Evolutionary conservation across 257 asterid genomes (phyloP).

Genomic region (Dorcoceras hygrometricum): DNA sequence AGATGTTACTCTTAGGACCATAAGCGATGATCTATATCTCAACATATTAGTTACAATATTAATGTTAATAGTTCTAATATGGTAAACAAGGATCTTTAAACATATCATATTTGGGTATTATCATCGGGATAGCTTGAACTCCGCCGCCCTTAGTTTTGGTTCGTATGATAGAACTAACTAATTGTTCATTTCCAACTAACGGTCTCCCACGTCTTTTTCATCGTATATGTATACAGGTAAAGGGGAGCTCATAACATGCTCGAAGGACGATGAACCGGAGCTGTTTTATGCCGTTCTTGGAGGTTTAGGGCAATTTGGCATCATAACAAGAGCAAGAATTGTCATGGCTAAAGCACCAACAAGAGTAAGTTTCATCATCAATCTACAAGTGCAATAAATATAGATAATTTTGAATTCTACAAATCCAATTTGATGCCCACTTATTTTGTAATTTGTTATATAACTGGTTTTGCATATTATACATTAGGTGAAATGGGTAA

Average conservation of each 20-base stretch:
- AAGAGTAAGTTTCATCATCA: slow-evolving; percentile 34
- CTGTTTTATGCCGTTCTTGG: slow-evolving; percentile 65
- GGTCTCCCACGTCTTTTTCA: not conserved
- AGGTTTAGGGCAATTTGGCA: slow-evolving; percentile 78
- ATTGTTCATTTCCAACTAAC: not conserved
- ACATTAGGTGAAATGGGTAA: slow-evolving; percentile 37
- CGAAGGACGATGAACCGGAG: slow-evolving; percentile 39
- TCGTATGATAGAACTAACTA: too few species aligned
- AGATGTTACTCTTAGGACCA: too few species aligned
- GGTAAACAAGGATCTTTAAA: too few species aligned
- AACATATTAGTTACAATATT: too few species aligned
- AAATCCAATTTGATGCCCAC: too few species aligned
- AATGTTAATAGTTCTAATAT: too few species aligned
- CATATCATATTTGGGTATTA: too few species aligned
- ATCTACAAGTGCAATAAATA: too few species aligned
- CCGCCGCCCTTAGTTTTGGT: too few species aligned
- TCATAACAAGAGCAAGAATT: slow-evolving; percentile 71
- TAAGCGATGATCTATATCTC: too few species aligned
- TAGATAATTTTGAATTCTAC: too few species aligned
- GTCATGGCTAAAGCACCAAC: slow-evolving; percentile 58
- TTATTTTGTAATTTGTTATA: not conserved
- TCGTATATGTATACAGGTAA: slow-evolving; percentile 33
- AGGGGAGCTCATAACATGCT: slow-evolving; percentile 56
- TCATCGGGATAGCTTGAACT: too few species aligned
- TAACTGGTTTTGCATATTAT: not conserved